Conservation (phyloP, 441 rosid genomes). For the Pelargonium myrrhifolium region DNA sequence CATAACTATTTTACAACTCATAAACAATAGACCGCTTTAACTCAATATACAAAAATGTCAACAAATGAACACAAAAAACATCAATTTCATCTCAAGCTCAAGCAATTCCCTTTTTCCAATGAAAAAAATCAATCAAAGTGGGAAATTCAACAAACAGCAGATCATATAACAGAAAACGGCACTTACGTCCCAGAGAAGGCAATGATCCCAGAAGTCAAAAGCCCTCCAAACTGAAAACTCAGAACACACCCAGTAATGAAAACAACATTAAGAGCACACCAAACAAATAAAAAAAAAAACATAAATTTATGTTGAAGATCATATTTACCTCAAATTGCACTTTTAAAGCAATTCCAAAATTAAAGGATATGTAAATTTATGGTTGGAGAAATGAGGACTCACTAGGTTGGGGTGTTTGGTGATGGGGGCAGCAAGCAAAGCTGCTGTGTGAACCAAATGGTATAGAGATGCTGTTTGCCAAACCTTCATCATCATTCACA, state of each 20-base stretch:
- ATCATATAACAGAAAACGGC: constrained; percentile 7
- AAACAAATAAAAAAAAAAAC: constrained; percentile 1
- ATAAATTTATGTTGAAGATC: not conserved
- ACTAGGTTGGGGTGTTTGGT: constrained; percentile 65
- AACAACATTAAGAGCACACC: not conserved
- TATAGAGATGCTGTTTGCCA: constrained; percentile 92
- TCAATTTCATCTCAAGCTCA: not conserved
- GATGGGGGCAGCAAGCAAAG: constrained; percentile 70
- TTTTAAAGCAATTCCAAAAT: not conserved
- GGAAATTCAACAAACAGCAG: not conserved
- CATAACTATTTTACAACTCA: no score
- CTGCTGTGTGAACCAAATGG: constrained; percentile 90
- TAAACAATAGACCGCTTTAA: not conserved
- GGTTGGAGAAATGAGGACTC: constrained; percentile 22
- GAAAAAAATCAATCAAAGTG: constrained; percentile 12
- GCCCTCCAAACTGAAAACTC: constrained; percentile 71
- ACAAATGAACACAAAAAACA: not conserved
- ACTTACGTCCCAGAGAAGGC: constrained; percentile 90
- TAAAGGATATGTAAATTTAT: no score
- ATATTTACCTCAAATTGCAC: not conserved
- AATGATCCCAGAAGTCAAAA: constrained; percentile 73
- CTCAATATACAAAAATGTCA: not conserved
- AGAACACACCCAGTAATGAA: not conserved
- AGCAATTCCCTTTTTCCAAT: constrained; percentile 3
- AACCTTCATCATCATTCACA: constrained; percentile 39